Base-by-base conservation (phyloP, 306 rosid genomes). In the Amphicarpaea edgeworthii region DNA sequence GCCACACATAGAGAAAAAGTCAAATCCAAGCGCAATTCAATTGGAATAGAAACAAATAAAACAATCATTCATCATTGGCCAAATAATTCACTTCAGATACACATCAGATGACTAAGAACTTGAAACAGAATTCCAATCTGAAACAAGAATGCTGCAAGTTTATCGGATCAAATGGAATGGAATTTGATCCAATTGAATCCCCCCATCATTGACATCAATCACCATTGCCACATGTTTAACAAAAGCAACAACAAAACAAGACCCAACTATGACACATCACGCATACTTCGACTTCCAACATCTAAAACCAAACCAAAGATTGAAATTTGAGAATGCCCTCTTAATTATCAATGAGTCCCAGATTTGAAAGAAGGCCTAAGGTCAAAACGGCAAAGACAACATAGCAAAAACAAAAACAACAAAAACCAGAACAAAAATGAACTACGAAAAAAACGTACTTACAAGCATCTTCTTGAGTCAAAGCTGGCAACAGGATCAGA, bases 381-480 rank as follows among this genome's bases (percentile, higher is more conserved):
- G 62, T 45, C 3, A 41, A 70, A 80, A 42, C 17, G 23, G 19
- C 28, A 59, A 70, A 77, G 72, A 77, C 57, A 83, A 14, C 72
- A 68, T 6, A 28, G 41, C 41, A 59, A 15, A 45, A 26, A 21
- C 47, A 26, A 43, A 53, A 77, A 63, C 72, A 23, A 32, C 8
- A 38, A 30, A 32, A 76, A 63, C 50, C 76, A 77, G 79, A 28
- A 65, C 70, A 83, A 77, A 77, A 75, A 73, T 3, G 53, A 82
- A 77, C 17, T 72, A 87, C 80, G 77, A 84, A 86, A 92, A 84
- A 86, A 92, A 96, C 98, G 93, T 90, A 96, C 98, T 92, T 96
- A 96, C 99, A 89, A 90, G 93, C 97, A 96, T 88, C 93, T 86
- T 96, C 93, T 82, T 82, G 83, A 72, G 91, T 87, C 87, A 88